These are phyloP conservation scores for Plenodomus lindquistii DNA, from an alignment of 2,329 filamentous ascomycete genomes.

Conservation along the genomic window DNA sequence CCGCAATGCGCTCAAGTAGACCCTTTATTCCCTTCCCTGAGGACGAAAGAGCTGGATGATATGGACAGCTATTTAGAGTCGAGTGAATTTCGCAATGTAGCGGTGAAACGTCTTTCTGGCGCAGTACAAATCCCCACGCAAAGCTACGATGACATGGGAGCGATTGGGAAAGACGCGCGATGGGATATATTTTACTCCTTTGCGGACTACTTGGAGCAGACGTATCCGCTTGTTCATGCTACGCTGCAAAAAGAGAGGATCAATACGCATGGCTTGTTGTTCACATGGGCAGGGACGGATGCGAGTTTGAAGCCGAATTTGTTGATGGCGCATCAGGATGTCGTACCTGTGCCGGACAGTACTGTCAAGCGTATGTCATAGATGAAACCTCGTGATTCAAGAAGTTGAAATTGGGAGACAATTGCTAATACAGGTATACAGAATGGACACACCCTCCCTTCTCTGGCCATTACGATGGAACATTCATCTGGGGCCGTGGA, in stretches of 20 bases:
- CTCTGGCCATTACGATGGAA: conserved; percentile 60
- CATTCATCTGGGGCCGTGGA: conserved; percentile 65
- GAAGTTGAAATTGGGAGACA: background rate
- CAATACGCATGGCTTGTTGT: conserved; percentile 63
- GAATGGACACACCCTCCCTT: conserved; percentile 65
- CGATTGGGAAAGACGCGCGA: conserved; percentile 58
- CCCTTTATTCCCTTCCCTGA: conserved; percentile 27
- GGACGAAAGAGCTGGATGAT: conserved; percentile 31
- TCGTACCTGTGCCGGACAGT: conserved; percentile 59
- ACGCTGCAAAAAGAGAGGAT: conserved; percentile 57
- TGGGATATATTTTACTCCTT: conserved; percentile 64
- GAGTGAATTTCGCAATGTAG: conserved; percentile 32
- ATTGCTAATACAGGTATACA: conserved; percentile 5
- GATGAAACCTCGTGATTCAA: too few species aligned
- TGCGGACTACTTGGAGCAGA: conserved; percentile 43
- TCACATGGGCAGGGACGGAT: conserved; percentile 60
- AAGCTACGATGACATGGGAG: conserved; percentile 60
- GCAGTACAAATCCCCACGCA: conserved; percentile 60
- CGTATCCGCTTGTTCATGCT: conserved; percentile 44
- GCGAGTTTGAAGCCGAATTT: conserved; percentile 58
- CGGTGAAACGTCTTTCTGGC: conserved; percentile 47
- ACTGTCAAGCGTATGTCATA: conserved; percentile 45
- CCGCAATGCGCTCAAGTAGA: conserved; percentile 34
- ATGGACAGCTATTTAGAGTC: conserved; percentile 34
- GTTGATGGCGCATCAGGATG: conserved; percentile 67